Percentiles rank a stretch among this genome's conserved stretches.
Conservation (phyloP, 768 basidiomycete genomes). For the Leccinum boreale region DNA sequence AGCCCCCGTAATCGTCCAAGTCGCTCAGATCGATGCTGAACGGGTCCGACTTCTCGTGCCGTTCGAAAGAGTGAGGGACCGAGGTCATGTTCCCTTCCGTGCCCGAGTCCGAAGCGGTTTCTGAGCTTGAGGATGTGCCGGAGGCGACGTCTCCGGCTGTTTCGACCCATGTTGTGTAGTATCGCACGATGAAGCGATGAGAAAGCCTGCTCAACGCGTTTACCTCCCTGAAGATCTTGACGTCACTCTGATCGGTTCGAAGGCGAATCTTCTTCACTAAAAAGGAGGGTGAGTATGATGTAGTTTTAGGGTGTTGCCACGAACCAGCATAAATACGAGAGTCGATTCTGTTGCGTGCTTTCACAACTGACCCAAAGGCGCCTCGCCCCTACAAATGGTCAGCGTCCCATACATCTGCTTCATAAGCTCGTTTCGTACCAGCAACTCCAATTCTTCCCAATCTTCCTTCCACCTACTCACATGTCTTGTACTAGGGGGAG, state of each 20-base stretch:
- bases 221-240: conserved; percentile 88
- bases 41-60: conserved; percentile 50
- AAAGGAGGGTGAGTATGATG: background rate
- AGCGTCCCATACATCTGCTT: background rate
- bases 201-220: conserved; percentile 83
- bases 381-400: conserved; percentile 65
- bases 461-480: conserved; percentile 88
- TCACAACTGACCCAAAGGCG: conserved; percentile 92
- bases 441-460: conserved; percentile 87
- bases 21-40: conserved; percentile 65
- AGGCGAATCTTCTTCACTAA: conserved; percentile 88
- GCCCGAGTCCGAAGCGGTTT: conserved; percentile 35
- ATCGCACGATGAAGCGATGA: conserved; percentile 89
- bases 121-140: conserved; percentile 46
- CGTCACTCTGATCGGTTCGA: conserved; percentile 72
- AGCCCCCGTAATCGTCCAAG: conserved; percentile 56
- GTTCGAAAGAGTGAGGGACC: conserved; percentile 42
- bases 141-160: conserved; percentile 51
- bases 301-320: conserved; percentile 12
- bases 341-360: conserved; percentile 88
- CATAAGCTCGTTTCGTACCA: conserved; percentile 41
- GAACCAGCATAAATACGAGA: conserved; percentile 76
- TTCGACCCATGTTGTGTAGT: conserved; percentile 91
- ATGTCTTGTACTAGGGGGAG: conserved; percentile 40
- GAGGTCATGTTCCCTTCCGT: conserved; percentile 53